These are phyloP conservation scores for Podila epigama DNA, from an alignment of 192 early-diverging fungal genomes.

Conservation along the genomic window DNA sequence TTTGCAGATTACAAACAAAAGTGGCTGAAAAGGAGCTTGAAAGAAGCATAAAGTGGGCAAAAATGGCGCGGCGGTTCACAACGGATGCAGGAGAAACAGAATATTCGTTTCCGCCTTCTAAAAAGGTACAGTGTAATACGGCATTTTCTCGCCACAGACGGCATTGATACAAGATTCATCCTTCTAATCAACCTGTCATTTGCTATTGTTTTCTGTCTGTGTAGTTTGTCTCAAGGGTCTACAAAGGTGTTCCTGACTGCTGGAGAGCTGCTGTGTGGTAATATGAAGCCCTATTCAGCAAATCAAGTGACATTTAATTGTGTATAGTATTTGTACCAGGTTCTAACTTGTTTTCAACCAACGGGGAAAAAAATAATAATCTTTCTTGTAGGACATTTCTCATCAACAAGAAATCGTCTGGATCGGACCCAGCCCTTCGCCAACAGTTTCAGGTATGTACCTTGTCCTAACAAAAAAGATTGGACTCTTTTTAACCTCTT, in stretches of 20 bases:
- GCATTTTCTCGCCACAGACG: neutral
- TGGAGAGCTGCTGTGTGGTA: constrained; percentile 67
- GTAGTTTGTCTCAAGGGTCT: constrained; percentile 58
- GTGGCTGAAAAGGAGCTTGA: constrained; percentile 19
- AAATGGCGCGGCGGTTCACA: constrained; percentile 1
- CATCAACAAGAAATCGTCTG: constrained; percentile 26
- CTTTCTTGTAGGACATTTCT: constrained; percentile 23
- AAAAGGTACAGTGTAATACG: constrained; percentile 18
- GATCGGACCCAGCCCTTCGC: constrained; percentile 32
- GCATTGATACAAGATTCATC: neutral
- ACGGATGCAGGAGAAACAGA: constrained; percentile 23
- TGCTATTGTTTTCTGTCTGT: neutral
- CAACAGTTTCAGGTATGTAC: constrained; percentile 36
- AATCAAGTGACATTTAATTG: no score
- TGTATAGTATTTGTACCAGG: no score
- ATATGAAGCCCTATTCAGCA: no score
- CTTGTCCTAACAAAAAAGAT: neutral
- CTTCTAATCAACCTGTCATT: constrained; percentile 6
- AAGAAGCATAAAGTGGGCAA: neutral
- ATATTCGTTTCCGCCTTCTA: constrained; percentile 25
- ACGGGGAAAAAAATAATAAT: no score
- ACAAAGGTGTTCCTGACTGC: constrained; percentile 65
- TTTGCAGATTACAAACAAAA: constrained; percentile 15
- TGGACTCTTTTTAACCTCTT: neutral
- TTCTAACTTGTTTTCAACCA: no score